Percentiles rank a stretch among this genome's conserved stretches.
phyloP scores from a whole-genome alignment of 352 stramenopile species.

The Thraustochytrium sp. region DNA sequence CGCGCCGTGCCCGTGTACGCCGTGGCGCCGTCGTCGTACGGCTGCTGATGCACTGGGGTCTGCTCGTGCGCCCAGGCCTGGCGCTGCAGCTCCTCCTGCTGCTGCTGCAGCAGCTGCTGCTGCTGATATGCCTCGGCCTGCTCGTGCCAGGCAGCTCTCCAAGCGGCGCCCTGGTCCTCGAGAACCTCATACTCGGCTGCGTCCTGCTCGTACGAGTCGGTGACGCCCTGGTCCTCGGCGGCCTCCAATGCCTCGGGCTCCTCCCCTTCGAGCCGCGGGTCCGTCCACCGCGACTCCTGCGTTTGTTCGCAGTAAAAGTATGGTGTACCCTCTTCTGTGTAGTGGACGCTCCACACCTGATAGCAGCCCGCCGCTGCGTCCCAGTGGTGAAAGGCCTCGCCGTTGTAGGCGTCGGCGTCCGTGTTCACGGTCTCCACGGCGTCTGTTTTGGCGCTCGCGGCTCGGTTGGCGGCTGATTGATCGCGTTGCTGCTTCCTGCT shows the following conservation, averaged over 20 bases:
- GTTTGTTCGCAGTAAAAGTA: slow-evolving; percentile 3
- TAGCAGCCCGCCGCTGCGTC: not conserved
- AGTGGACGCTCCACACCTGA: not conserved
- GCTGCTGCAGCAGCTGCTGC: not conserved
- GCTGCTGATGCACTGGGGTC: too few relatives aligned
- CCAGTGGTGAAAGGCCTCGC: not conserved
- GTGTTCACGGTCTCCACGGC: not conserved
- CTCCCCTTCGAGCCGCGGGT: not conserved
- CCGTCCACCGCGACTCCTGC: slow-evolving; percentile 3
- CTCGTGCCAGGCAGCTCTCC: not conserved
- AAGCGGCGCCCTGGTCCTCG: not conserved
- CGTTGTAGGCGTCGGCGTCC: not conserved
- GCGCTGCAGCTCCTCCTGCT: too few relatives aligned
- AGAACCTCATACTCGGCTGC: too few relatives aligned
- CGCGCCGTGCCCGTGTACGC: too few relatives aligned
- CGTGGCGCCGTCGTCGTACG: too few relatives aligned
- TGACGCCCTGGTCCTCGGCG: not conserved
- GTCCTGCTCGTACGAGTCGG: too few relatives aligned
- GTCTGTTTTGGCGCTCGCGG: not conserved
- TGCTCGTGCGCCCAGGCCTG: too few relatives aligned
- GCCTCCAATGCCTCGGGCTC: not conserved
- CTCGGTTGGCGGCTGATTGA: not conserved
- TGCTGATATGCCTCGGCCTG: not conserved
- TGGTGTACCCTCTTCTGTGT: not conserved
- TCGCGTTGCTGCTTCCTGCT: not conserved